Base-by-base conservation (phyloP, 805 yeast genomes). In the Schwanniomyces polymorphus region DNA sequence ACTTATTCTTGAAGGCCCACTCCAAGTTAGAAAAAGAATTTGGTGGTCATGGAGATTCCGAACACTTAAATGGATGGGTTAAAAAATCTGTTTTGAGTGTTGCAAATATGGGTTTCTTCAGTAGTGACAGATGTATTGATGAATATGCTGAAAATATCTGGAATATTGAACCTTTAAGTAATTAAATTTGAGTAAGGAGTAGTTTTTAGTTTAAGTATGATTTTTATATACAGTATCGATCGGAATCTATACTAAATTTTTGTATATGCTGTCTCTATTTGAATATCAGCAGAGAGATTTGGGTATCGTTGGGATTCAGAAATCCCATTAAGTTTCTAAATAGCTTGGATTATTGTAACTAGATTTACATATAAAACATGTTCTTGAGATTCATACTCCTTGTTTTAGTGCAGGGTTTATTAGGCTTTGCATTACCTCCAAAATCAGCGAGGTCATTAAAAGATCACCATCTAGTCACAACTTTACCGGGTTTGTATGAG, bases 81-180 rank as follows among this genome's bases (percentile, higher is more conserved):
- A 83, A 81, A 65, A 90, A 88, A 71, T 72, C 86, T 38, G 86
- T 91, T 50, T 67, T 76, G 51, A 81, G 87, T 56, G 97, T 91
- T 47, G 95, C 97, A 45, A 88, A 88, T 65, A 87, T 88, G 85
- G 97, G 97, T 7, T 91, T 89, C 79, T 91, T 91, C 74, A 80
- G 88, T 52, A 83, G 91, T 51, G 97, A 91, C 67, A 79, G 97
- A 68, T 89, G 96, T 65, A 87, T 91, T 61, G 86, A 85, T 59
- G 97, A 91, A 65, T 91, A 91, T 56, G 96, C 97, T 28, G 97
- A 88, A 55, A 80, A 84, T 51, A 90, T 91, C 59, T 91, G 97
- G 97, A 86, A 91, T 61, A 81, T 90, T 52, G 97, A 91, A 71
- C 95, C 97, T 3, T 60, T 73, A 50, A 63, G 52, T 45, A 58